Evolutionary conservation across 164 flowering plant genomes (phyloP), one percentile per base, ranked within the genome.

Genomic region (Chimonanthus salicifolius): DNA sequence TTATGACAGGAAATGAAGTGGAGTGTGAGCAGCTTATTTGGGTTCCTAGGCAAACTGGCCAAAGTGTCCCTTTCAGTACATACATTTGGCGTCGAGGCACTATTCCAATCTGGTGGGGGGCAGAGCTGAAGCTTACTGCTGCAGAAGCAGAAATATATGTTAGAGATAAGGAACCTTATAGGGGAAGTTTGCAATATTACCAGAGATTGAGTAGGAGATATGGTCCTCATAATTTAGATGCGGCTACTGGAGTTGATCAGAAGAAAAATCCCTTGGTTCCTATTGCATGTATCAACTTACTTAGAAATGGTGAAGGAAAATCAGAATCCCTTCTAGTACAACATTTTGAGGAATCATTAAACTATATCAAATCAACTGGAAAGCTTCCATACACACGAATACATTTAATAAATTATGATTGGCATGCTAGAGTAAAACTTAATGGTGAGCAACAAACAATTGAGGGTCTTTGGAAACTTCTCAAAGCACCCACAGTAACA

Each of bases 91-190:
- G 99, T 58, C 83, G 99, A 18, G 99, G 99, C 74, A 94, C 98
- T 48, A 96, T 94, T 74, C 99, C 99, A 46, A 94, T 96, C 33
- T 96, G 99, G 99, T 96, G 99, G 99, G 98, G 99, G 80, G 98
- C 99, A 73, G 99, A 96, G 69, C 74, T 96, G 66, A 96, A 96
- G 83, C 78, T 96, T 3, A 95, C 97, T 75, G 93, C 97, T 76
- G 97, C 98, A 58, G 99, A 96, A 84, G 99, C 98, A 74, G 98
- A 93, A 84, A 96, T 96, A 58, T 92, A 92, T 84, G 98, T 96
- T 75, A 82, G 93, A 46, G 87, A 87, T 71, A 82, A 83, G 71
- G 88, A 94, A 81, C 98, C 99, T 47, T 96, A 94, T 74, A 92
- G 86, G 81, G 99, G 99, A 76, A 92, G 97, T 75, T 49, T 87